Evolutionary conservation across 371 early-diverging fungal species (phyloP).

Genomic region (Mortierella sp.): DNA sequence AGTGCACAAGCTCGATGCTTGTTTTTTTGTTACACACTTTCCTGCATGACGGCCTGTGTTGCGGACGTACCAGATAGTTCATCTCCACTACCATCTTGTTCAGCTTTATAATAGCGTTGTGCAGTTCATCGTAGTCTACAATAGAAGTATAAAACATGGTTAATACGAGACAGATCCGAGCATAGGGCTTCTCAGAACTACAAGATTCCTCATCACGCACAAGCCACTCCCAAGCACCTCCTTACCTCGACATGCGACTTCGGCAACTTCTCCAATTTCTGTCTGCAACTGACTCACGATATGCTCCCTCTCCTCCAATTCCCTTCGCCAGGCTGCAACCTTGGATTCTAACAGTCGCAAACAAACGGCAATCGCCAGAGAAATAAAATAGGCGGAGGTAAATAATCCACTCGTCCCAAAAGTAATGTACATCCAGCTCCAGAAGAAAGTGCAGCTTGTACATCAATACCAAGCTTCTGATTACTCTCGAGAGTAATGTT

Average conservation of each 20-base stretch:
- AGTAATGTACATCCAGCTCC: not conserved
- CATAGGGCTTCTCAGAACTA: not conserved
- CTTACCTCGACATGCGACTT: conserved; percentile 41
- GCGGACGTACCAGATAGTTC: not conserved
- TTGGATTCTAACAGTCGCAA: conserved; percentile 22
- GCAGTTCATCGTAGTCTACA: conserved; percentile 31
- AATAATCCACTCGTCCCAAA: not conserved
- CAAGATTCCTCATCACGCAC: not conserved
- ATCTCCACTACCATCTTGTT: not conserved
- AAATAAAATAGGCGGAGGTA: not conserved
- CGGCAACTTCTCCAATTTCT: conserved; percentile 40
- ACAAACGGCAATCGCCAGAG: no score
- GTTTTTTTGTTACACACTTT: not conserved
- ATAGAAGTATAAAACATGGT: not conserved
- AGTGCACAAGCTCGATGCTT: not conserved
- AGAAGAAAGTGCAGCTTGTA: not conserved
- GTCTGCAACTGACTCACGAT: conserved; percentile 29
- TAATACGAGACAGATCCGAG: not conserved
- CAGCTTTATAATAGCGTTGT: conserved; percentile 4
- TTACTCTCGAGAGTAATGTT: conserved; percentile 53
- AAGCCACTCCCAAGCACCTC: no score
- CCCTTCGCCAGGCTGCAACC: conserved; percentile 11
- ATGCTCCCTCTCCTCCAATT: conserved; percentile 24
- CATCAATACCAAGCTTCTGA: conserved; percentile 45
- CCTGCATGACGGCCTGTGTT: not conserved